Percentiles rank a stretch among this genome's conserved stretches.
Conservation (phyloP, 768 basidiomycete species). For the Boletus tomentosulus region DNA sequence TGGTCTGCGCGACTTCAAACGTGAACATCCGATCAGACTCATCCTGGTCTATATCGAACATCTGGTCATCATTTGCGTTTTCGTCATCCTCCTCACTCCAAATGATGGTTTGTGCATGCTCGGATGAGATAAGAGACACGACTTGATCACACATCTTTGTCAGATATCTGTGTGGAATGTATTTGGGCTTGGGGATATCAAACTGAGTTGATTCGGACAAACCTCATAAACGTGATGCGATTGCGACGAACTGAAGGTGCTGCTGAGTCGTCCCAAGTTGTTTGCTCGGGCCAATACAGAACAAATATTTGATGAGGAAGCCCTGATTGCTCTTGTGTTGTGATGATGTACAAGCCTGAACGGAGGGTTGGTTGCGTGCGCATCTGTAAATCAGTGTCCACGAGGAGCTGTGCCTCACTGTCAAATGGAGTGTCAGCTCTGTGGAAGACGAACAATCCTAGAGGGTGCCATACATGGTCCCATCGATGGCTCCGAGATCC, state of each 20-base stretch:
- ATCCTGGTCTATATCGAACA: slow-evolving; percentile 35
- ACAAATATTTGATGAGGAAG: slow-evolving; percentile 36
- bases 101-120: slow-evolving; percentile 42
- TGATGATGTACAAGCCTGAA: slow-evolving; percentile 21
- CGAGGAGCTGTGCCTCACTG: slow-evolving; percentile 14
- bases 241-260: slow-evolving; percentile 44
- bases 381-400: slow-evolving; percentile 3
- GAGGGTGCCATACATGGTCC: slow-evolving; percentile 34
- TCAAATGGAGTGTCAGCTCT: not conserved
- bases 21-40: slow-evolving; percentile 46
- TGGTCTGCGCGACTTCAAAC: slow-evolving; percentile 52
- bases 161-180: slow-evolving; percentile 42
- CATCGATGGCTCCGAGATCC: slow-evolving; percentile 34
- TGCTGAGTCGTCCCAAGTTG: slow-evolving; percentile 53
- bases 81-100: slow-evolving; percentile 37
- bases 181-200: not conserved
- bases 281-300: slow-evolving; percentile 60
- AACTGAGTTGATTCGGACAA: not conserved
- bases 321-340: not conserved
- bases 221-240: slow-evolving; percentile 62
- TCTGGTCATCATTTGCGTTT: slow-evolving; percentile 24
- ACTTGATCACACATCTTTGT: slow-evolving; percentile 57
- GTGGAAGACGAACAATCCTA: not conserved
- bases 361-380: slow-evolving; percentile 14
- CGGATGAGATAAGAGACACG: slow-evolving; percentile 45